Evolutionary conservation across 2,329 filamentous ascomycete genomes (phyloP).

Genomic region (Paecilomyces sp.): DNA sequence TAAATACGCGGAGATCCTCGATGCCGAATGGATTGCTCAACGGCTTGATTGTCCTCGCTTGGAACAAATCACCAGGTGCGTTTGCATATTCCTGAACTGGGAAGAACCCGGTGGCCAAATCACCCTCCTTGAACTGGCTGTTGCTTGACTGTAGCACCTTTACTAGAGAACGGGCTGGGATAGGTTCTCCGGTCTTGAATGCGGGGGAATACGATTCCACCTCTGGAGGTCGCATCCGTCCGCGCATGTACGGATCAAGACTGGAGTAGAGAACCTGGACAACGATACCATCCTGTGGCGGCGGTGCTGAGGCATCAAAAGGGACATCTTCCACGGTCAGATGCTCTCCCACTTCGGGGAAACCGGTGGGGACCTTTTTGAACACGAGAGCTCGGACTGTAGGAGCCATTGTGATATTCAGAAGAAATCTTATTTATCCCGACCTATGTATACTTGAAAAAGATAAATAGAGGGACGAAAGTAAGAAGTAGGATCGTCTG

Average conservation of each 20-base stretch:
- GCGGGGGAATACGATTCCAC: conserved; percentile 58
- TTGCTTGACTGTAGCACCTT: background rate
- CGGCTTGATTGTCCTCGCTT: background rate
- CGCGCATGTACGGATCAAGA: conserved; percentile 72
- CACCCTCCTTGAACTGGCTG: background rate
- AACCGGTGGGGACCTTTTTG: background rate
- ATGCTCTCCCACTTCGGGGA: background rate
- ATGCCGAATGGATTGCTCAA: background rate
- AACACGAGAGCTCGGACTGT: background rate
- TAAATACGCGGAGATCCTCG: conserved; percentile 3
- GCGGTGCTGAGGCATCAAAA: conserved; percentile 29
- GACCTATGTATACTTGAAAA: background rate
- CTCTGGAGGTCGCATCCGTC: conserved; percentile 58
- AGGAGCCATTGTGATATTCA: background rate
- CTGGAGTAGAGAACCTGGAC: conserved; percentile 62
- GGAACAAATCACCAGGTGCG: background rate
- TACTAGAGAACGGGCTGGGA: background rate
- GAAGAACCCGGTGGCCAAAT: background rate
- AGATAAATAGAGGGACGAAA: background rate
- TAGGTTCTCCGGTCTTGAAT: conserved; percentile 34
- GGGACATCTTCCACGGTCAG: background rate
- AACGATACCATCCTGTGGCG: conserved; percentile 56
- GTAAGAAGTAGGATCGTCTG: background rate
- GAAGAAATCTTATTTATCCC: background rate
- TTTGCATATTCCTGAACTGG: background rate